Conservation (phyloP, 148 eudicot genomes). For the Diospyros kaki region DNA sequence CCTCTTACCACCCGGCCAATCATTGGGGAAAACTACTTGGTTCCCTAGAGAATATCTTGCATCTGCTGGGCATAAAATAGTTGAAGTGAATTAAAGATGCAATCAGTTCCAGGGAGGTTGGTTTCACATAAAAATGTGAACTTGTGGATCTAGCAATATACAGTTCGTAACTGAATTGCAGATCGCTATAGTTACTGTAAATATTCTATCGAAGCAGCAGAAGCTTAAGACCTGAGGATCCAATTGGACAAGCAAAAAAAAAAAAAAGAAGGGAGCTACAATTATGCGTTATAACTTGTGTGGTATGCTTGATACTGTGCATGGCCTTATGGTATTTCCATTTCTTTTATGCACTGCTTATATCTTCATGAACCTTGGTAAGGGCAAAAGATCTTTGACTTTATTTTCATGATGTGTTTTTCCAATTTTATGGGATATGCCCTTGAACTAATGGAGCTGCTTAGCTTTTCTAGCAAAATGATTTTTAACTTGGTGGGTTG, state of each 20-base stretch:
- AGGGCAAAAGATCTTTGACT: not conserved
- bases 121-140: too few relatives aligned
- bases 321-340: not conserved
- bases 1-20: too few relatives aligned
- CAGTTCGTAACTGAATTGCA: not conserved
- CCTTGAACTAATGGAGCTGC: not conserved
- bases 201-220: not conserved
- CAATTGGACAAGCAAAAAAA: not conserved
- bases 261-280: not conserved
- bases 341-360: not conserved
- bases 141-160: not conserved
- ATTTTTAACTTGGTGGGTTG: not conserved
- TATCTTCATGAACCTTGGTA: not conserved
- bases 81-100: too few relatives aligned
- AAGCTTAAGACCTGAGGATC: not conserved
- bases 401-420: not conserved
- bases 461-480: conserved; percentile 2
- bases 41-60: too few relatives aligned
- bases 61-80: too few relatives aligned
- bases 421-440: not conserved
- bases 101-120: too few relatives aligned
- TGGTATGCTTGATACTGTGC: not conserved
- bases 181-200: not conserved
- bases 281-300: not conserved
- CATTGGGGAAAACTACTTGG: too few relatives aligned